Base-by-base conservation (phyloP, 441 rosid genomes). In the Erodium texanum region DNA sequence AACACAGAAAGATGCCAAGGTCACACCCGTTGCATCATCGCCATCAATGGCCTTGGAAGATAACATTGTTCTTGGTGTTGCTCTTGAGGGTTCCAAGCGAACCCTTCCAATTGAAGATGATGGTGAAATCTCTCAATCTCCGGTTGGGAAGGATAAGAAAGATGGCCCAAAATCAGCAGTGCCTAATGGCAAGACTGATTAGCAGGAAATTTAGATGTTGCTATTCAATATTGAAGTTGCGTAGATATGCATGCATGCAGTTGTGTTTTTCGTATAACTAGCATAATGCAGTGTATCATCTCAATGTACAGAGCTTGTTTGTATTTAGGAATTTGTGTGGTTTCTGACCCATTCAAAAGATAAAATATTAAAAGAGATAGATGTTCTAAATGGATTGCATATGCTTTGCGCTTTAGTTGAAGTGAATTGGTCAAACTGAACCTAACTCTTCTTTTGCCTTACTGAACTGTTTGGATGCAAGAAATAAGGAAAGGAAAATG, bases 21-120 rank as follows among this genome's bases (percentile, higher is more conserved):
- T 80, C 58, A 82, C 81, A 34, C 62, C 79, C 0, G 70, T 70
- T 18, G 64, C 76, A 9, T 50, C 74, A 24, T n/a, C n/a, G n/a
- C 74, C 73, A 61, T 68, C 84, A 20, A 54, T 62, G 38, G 70
- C 68, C 6, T 64, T 90, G 80, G 93, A 85, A 75, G 97, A 93
- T 65, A 93, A 90, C 71, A 84, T 93, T 66, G 86, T 93, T 74
- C 94, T 93, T 10, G 96, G 89, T 1, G 98, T 93, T 45, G 97
- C 96, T 4, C 66, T 93, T 65, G 97, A 93, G 64, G 95, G 97
- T 62, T 85, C 94, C 4, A 90, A 90, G 73, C 80, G 92, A 36
- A 90, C 93, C 24, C 93, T 93, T 50, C 97, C 92, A 0, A 89
- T 90, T 16, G 98, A 90, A 61, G 97, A 87, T 72, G 93, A 86